Conservation (phyloP, 306 rosid genomes). For the Trifolium repens region DNA sequence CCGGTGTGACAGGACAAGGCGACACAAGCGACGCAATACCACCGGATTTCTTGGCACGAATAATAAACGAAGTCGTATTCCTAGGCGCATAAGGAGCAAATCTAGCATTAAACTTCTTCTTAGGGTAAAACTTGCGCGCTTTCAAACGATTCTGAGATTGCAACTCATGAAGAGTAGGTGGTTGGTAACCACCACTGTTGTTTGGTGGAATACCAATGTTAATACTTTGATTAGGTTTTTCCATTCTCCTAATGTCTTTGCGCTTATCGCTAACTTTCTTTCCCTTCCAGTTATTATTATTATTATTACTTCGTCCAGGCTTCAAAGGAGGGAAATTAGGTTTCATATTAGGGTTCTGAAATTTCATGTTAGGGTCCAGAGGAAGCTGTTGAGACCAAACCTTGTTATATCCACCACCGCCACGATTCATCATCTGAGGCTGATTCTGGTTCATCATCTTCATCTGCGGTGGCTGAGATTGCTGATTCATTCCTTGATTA, state of each 20-base stretch:
- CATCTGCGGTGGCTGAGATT: too few species aligned
- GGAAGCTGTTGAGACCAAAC: constrained; percentile 55
- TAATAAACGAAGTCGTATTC: constrained; percentile 85
- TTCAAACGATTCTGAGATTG: constrained; percentile 91
- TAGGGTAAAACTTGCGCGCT: constrained; percentile 82
- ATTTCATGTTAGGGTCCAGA: constrained; percentile 54
- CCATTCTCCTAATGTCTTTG: constrained; percentile 66
- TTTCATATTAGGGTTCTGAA: constrained; percentile 51
- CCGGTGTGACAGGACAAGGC: constrained; percentile 88
- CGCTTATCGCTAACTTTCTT: constrained; percentile 71
- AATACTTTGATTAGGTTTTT: constrained; percentile 38
- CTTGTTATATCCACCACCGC: constrained; percentile 50
- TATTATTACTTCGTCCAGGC: constrained; percentile 54
- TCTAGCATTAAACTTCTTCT: constrained; percentile 78
- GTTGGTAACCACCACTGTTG: constrained; percentile 52
- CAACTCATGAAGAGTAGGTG: constrained; percentile 78
- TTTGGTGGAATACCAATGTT: constrained; percentile 33
- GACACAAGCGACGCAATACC: constrained; percentile 92
- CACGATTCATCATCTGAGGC: constrained; percentile 41
- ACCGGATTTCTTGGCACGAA: constrained; percentile 86
- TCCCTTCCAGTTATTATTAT: constrained; percentile 76
- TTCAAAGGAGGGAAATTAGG: constrained; percentile 39
- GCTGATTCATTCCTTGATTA: constrained; percentile 15
- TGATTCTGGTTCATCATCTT: constrained; percentile 48
- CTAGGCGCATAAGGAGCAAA: constrained; percentile 97